Conservation (phyloP, 2,329 filamentous ascomycete species). For the Leptosphaerulina australis region DNA sequence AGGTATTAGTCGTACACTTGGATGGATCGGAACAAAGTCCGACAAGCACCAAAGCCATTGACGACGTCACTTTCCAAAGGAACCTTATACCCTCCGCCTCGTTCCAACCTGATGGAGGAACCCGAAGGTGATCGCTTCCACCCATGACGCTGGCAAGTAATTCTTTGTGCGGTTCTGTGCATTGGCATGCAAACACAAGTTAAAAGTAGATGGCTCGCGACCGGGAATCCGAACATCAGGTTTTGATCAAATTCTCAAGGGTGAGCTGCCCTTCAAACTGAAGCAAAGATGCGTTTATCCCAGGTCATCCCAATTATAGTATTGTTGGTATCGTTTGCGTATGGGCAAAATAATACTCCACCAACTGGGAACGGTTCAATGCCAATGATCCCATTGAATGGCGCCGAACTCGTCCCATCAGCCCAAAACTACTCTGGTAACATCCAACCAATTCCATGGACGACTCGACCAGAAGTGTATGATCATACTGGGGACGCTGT, state of each 20-base stretch:
- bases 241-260: not conserved
- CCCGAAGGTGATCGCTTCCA: not conserved
- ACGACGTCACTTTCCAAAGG: slow-evolving; percentile 5
- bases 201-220: slow-evolving; percentile 1
- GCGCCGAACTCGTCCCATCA: slow-evolving; percentile 10
- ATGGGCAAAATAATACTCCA: slow-evolving; percentile 6
- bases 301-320: not conserved
- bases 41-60: not conserved
- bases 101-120: slow-evolving; percentile 3
- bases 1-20: not conserved
- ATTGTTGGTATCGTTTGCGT: not conserved
- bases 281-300: not conserved
- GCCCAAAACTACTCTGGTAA: slow-evolving; percentile 17
- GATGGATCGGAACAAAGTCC: slow-evolving; percentile 3
- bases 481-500: slow-evolving; percentile 18
- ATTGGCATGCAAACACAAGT: slow-evolving; percentile 8
- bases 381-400: slow-evolving; percentile 10
- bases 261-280: not conserved
- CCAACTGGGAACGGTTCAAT: slow-evolving; percentile 5
- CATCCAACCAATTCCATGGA: slow-evolving; percentile 15
- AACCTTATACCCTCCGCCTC: not conserved
- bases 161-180: slow-evolving; percentile 1
- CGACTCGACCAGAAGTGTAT: slow-evolving; percentile 18
- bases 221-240: not conserved
- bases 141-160: slow-evolving; percentile 4